Base-by-base conservation (phyloP, 495 filamentous ascomycete genomes). In the Hypoxylon intermedium region DNA sequence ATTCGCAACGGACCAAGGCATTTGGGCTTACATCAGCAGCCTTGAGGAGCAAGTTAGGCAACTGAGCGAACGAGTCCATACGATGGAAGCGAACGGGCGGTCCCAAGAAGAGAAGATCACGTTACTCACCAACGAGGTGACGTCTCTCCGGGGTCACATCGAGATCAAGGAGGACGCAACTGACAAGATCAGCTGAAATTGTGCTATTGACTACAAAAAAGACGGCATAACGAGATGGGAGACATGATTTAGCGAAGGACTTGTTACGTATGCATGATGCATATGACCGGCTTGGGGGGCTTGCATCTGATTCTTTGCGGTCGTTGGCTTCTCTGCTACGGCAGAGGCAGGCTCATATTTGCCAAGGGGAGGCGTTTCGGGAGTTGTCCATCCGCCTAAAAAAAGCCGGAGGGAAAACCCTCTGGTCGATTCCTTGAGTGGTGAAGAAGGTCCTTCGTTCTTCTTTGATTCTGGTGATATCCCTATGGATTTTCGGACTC, bases 21-120 rank as follows among this genome's bases (percentile, higher is more conserved):
- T 83, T 7, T 81, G 75, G 77, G 57, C 74, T 3, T 83, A 82
- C 60, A 74, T 82, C 40, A 78, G 81, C 31, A 72, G 69, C n/a
- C 70, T 83, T 9, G 80, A 83, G 33, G 77, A 77, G 2, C 72
- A 74, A 60, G 66, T 82, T 9, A 77, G 78, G 46, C 67, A 74
- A 44, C 58, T 77, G 41, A 24, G 63, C 24, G 76, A 76, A 23
- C 74, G 71, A 53, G 54, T 79, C n/a, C 65, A 64, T 21, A 40
- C 57, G 12, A 74, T 83, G 70, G 82, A 83, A 38, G 69, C 58
- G 24, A 54, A 55, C 6, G 73, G 72, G 36, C 69, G 69, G 41
- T 63, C 61, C 31, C 68, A 72, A 31, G 72, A 77, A 28, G 74
- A 76, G 1, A 69, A 74, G 51, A 75, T 79, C 16, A 48, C 68